Conservation (phyloP, 805 yeast genomes). For the Sugiyamaella mastotermitis region DNA sequence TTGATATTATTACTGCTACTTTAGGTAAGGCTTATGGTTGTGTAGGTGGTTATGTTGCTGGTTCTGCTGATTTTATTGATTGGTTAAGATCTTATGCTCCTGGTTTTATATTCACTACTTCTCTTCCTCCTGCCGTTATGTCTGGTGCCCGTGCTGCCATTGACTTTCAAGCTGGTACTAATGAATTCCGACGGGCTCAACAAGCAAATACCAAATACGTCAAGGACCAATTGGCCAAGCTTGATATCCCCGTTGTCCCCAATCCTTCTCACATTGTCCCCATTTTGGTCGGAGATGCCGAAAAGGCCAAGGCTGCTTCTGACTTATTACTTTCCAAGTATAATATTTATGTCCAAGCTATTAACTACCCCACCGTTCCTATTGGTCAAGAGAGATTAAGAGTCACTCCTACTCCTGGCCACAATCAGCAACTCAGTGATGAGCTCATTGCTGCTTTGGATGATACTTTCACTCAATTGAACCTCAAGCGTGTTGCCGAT, state of each 20-base stretch:
- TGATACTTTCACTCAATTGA: constrained; percentile 68
- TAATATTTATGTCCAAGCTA: constrained; percentile 93
- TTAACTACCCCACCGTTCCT: constrained; percentile 96
- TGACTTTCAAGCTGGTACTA: constrained; percentile 71
- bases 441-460: constrained; percentile 74
- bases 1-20: constrained; percentile 96
- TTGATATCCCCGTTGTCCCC: constrained; percentile 93
- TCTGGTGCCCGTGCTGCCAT: constrained; percentile 90
- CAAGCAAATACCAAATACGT: constrained; percentile 83
- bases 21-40: constrained; percentile 95
- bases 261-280: constrained; percentile 98
- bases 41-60: constrained; percentile 98
- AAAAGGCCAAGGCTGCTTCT: constrained; percentile 83
- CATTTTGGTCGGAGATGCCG: constrained; percentile 89
- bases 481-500: constrained; percentile 65
- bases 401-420: constrained; percentile 99
- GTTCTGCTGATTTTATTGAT: constrained; percentile 73
- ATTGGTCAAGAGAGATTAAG: constrained; percentile 94
- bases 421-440: constrained; percentile 68
- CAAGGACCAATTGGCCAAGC: constrained; percentile 56
- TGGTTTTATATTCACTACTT: constrained; percentile 94
- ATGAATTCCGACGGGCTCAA: constrained; percentile 74
- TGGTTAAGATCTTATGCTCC: constrained; percentile 97
- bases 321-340: constrained; percentile 80
- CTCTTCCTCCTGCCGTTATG: constrained; percentile 97